Percentiles rank a stretch among this genome's conserved stretches.
phyloP scores from a whole-genome alignment of 257 asterid species.

The Mitragyna speciosa region DNA sequence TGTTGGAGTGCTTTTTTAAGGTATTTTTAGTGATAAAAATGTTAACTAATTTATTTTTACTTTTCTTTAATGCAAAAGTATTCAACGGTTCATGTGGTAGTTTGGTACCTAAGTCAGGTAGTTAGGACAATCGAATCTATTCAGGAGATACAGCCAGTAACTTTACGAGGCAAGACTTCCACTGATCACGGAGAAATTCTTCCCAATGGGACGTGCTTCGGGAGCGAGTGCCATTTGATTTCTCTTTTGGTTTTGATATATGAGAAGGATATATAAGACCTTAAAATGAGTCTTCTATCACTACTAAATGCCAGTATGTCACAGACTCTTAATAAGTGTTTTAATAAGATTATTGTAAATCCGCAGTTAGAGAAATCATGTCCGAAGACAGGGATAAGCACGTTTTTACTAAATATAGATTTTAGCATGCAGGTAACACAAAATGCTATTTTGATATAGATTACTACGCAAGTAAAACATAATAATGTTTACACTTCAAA shows the following conservation, averaged over 20 bases:
- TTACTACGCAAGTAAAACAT: no score
- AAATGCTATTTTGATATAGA: no score
- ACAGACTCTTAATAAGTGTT: no score
- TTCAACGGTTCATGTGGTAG: constrained; percentile 34
- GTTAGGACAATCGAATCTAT: constrained; percentile 29
- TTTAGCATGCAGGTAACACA: no score
- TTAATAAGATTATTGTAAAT: no score
- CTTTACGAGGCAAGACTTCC: constrained; percentile 39
- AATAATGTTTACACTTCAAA: no score
- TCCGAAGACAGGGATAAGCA: no score
- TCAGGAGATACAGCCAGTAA: not conserved
- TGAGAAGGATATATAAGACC: not conserved
- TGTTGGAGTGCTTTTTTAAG: constrained; percentile 20
- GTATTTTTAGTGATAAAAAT: not conserved
- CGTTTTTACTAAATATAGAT: no score
- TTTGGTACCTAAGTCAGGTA: constrained; percentile 24
- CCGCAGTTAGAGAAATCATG: no score
- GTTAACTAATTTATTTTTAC: not conserved
- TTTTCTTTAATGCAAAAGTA: constrained; percentile 1
- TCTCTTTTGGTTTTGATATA: not conserved
- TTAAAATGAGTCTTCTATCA: no score
- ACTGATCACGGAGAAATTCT: constrained; percentile 36
- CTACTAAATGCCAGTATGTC: no score
- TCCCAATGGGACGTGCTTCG: not conserved
- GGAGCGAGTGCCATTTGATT: not conserved